phyloP scores from a whole-genome alignment of 805 yeast species.

The Candida cerambycidarum region DNA sequence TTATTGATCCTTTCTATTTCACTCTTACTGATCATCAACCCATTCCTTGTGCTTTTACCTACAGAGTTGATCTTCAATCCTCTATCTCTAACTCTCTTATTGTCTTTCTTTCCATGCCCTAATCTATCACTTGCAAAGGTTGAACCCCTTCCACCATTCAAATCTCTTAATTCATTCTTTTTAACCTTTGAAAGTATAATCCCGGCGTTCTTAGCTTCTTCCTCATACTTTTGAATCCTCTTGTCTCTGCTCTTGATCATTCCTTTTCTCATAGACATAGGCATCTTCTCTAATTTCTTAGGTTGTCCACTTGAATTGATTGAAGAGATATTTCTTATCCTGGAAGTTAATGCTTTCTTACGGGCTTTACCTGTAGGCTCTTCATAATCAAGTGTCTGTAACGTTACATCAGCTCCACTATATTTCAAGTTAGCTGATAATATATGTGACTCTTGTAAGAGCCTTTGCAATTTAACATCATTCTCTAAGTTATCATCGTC shows the following conservation, averaged over 20 bases:
- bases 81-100: slow-evolving; percentile 56
- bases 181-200: slow-evolving; percentile 72
- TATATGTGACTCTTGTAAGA: slow-evolving; percentile 71
- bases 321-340: slow-evolving; percentile 48
- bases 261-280: slow-evolving; percentile 86
- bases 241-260: slow-evolving; percentile 60
- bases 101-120: slow-evolving; percentile 44
- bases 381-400: slow-evolving; percentile 60
- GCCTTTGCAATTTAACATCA: slow-evolving; percentile 70
- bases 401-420: slow-evolving; percentile 69
- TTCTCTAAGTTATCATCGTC: slow-evolving; percentile 58
- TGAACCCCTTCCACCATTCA: slow-evolving; percentile 54
- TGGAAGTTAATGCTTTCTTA: slow-evolving; percentile 57
- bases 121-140: slow-evolving; percentile 51
- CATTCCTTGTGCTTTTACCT: slow-evolving; percentile 78
- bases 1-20: slow-evolving; percentile 56
- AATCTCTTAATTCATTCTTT: slow-evolving; percentile 63
- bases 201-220: slow-evolving; percentile 87
- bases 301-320: slow-evolving; percentile 45
- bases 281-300: slow-evolving; percentile 68
- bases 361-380: slow-evolving; percentile 70
- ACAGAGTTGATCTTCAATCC: slow-evolving; percentile 77
- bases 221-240: slow-evolving; percentile 58
- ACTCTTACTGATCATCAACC: slow-evolving; percentile 63
- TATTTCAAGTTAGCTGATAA: slow-evolving; percentile 41